Evolutionary conservation across 2,329 filamentous ascomycete genomes (phyloP).

Genomic region (Epichloe gansuensis): DNA sequence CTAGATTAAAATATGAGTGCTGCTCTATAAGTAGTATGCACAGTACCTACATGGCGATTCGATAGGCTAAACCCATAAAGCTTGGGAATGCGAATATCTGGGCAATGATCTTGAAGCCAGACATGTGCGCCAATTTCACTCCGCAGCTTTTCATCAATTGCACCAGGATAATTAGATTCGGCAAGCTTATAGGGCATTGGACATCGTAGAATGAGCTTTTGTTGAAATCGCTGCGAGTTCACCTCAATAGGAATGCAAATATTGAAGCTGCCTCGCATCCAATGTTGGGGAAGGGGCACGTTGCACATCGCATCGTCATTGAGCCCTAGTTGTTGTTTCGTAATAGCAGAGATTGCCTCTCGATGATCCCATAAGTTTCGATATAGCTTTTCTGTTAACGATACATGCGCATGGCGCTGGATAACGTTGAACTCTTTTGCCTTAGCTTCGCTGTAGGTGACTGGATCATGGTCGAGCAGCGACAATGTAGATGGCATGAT

Average conservation of each 20-base stretch:
- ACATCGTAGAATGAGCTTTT: constrained; percentile 17
- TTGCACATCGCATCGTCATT: no score
- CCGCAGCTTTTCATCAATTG: constrained; percentile 28
- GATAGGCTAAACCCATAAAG: constrained; percentile 13
- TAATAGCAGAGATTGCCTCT: no score
- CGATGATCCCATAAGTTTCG: no score
- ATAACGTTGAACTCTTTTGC: no score
- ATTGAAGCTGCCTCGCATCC: constrained; percentile 22
- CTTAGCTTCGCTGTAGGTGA: no score
- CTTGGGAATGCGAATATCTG: constrained; percentile 13
- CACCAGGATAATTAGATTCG: constrained; percentile 24
- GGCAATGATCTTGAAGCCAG: constrained; percentile 16
- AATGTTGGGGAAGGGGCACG: constrained; percentile 3
- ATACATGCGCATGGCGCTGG: no score
- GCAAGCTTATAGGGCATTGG: constrained; percentile 24
- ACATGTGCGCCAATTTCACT: constrained; percentile 14
- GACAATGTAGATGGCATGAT: no score
- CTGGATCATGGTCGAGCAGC: no score
- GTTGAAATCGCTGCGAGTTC: constrained; percentile 8
- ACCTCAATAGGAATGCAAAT: constrained; percentile 20
- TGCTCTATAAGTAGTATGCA: neutral
- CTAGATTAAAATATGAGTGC: no score
- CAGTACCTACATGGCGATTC: constrained; percentile 7
- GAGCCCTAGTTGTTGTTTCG: no score
- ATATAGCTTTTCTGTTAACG: no score